These are phyloP conservation scores for Albophoma yamanashiensis DNA, from an alignment of 2,329 filamentous ascomycete genomes.

Conservation along the genomic window DNA sequence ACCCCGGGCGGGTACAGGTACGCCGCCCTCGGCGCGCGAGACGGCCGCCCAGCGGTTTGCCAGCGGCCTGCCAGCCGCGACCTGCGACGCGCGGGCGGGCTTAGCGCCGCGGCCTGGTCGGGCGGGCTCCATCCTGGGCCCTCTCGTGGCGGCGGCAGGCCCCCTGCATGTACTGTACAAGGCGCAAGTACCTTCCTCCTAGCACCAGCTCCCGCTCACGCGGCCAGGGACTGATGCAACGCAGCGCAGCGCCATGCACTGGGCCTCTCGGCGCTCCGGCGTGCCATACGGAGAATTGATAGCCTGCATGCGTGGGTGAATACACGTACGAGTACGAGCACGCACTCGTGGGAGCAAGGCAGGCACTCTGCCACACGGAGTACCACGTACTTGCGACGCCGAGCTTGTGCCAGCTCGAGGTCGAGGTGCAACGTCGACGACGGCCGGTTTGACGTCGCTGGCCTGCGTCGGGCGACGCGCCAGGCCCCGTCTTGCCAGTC, in stretches of 20 bases:
- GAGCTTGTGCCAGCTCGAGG: neutral
- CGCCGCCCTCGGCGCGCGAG: neutral
- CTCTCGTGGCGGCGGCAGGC: slow-evolving; percentile 1
- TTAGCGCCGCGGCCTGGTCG: neutral
- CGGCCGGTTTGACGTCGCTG: neutral
- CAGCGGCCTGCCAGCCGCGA: neutral
- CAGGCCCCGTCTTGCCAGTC: neutral
- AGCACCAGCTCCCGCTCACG: neutral
- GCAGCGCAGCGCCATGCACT: neutral
- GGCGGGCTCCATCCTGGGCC: neutral
- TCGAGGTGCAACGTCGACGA: neutral
- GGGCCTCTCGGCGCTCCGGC: neutral
- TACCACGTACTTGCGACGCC: neutral
- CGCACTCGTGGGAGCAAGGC: neutral
- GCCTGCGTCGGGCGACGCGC: neutral
- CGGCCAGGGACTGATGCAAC: neutral
- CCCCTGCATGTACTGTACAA: slow-evolving; percentile 1
- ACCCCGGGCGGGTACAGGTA: neutral
- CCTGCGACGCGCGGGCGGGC: neutral
- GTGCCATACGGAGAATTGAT: slow-evolving; percentile 2
- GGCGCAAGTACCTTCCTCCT: neutral
- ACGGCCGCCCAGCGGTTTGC: too few species aligned
- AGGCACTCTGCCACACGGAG: neutral
- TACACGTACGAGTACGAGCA: too few species aligned
- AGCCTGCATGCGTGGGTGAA: slow-evolving; percentile 2